Evolutionary conservation across 768 basidiomycete species (phyloP).

Genomic region (Boletus fagicola): DNA sequence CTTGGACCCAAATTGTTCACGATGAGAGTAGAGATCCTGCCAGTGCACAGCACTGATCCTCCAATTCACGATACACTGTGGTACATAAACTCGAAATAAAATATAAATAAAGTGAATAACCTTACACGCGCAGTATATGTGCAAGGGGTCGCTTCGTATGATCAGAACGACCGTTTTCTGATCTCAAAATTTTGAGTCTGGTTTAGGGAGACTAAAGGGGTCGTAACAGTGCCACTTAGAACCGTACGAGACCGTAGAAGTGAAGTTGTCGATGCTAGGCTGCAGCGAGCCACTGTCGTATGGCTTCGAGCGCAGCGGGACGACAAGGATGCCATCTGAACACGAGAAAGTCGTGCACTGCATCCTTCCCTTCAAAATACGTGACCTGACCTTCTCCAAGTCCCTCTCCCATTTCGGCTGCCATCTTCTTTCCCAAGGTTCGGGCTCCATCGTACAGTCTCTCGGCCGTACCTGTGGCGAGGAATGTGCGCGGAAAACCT

Average conservation of each 20-base stretch:
- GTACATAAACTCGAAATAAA: not conserved
- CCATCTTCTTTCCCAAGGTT: conserved; percentile 48
- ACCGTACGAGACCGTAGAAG: not conserved
- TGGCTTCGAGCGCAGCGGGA: conserved; percentile 43
- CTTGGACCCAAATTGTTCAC: too few relatives aligned
- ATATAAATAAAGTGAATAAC: not conserved
- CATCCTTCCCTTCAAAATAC: conserved; percentile 51
- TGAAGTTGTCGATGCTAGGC: not conserved
- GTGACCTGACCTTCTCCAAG: conserved; percentile 37
- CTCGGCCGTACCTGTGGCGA: conserved; percentile 58
- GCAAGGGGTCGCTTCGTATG: not conserved
- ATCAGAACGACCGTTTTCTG: not conserved
- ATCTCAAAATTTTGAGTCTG: not conserved
- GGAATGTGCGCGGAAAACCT: conserved; percentile 60
- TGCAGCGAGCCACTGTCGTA: conserved; percentile 44
- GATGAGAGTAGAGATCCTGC: not conserved
- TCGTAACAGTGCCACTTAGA: not conserved
- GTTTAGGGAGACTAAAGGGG: not conserved
- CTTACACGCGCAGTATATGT: not conserved
- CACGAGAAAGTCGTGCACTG: conserved; percentile 52
- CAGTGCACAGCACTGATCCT: not conserved
- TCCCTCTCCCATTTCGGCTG: conserved; percentile 43
- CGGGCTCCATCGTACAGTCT: conserved; percentile 51
- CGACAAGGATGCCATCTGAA: conserved; percentile 54
- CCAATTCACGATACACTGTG: not conserved